These are phyloP conservation scores for Cutaneotrichosporon curvatum DNA, from an alignment of 1,284 basidiomycete species.

Conservation along the genomic window DNA sequence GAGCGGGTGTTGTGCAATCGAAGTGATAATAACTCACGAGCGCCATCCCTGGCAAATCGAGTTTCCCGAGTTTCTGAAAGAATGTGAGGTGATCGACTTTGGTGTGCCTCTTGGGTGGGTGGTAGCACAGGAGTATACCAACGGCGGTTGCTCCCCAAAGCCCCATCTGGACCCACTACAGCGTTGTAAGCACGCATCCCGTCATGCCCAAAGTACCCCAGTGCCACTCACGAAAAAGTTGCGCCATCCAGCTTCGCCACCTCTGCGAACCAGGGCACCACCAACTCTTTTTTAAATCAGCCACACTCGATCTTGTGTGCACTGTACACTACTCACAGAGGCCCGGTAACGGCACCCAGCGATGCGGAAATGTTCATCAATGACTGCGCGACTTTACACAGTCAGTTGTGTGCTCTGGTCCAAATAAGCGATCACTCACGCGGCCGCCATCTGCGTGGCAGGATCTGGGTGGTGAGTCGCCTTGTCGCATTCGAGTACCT, in stretches of 20 bases:
- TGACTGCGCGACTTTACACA: too few relatives aligned
- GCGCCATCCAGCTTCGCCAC: slow-evolving; percentile 2
- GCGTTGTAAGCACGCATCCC: background rate
- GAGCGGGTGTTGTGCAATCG: background rate
- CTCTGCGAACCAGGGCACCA: background rate
- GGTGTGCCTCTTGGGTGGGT: slow-evolving; percentile 14
- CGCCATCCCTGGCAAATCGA: slow-evolving; percentile 7
- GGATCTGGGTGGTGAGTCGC: too few relatives aligned
- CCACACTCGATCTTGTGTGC: too few relatives aligned
- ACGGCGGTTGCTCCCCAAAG: slow-evolving; percentile 5
- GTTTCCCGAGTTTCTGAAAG: slow-evolving; percentile 2
- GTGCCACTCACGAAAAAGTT: slow-evolving; percentile 3
- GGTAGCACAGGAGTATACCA: slow-evolving; percentile 4
- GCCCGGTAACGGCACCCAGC: too few relatives aligned
- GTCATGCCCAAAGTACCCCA: too few relatives aligned
- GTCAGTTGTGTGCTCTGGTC: too few relatives aligned
- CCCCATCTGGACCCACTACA: slow-evolving; percentile 12
- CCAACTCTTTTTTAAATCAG: background rate
- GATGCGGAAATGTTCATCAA: too few relatives aligned
- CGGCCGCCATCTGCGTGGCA: too few relatives aligned
- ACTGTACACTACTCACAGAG: too few relatives aligned
- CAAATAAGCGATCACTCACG: too few relatives aligned
- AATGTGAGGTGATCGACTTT: slow-evolving; percentile 7
- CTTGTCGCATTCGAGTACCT: too few relatives aligned
- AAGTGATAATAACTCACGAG: background rate